Evolutionary conservation across 129 eudicot genomes (phyloP), one percentile per base, ranked within the genome.

Genomic region (Flaveria robusta): DNA sequence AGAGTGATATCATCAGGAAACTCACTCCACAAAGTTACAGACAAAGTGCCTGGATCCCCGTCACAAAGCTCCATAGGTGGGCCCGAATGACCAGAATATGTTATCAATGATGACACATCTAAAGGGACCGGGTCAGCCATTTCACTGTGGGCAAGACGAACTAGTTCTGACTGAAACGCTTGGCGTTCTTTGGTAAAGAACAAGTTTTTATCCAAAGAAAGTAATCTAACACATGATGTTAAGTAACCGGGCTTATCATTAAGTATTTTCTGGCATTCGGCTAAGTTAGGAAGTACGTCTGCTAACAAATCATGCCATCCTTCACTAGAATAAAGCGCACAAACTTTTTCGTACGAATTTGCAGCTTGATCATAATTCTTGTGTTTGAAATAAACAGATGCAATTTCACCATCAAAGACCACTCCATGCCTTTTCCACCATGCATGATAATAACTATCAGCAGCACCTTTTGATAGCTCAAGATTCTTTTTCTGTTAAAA

Each of bases 381-480:
- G 47, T 87, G 91, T 79, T 89, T 95, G 70, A 83, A 87, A 70
- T 87, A 86, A 34, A 91, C 85, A 68, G 92, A 85, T 63, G 97
- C 99, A 72, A 89, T 91, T 88, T 91, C 97, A 75, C 99, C 99
- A 69, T 95, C 96, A 66, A 91, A 97, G 49, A 90, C 96, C 76
- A 95, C 99, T 26, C 97, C 96, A 65, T 95, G 97, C 59, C 99
- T 85, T 79, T 87, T 91, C 99, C 99, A 95, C 97, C 99, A 91
- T 18, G 99, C 92, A 15, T 72, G 87, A 82, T 91, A 91, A 76
- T 95, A 95, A 74, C 86, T 91, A 46, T 95, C 86, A 50, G 97
- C 97, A 83, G 96, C 99, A 69, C 97, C 97, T 72, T 89, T 95
- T 52, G 92, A 81, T 31, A 91, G 87, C 75, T 91, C 95, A 66